Evolutionary conservation across 129 eudicot species (phyloP), one percentile per base, ranked within the genome.

Genomic region (Oenanthe sinensis): DNA sequence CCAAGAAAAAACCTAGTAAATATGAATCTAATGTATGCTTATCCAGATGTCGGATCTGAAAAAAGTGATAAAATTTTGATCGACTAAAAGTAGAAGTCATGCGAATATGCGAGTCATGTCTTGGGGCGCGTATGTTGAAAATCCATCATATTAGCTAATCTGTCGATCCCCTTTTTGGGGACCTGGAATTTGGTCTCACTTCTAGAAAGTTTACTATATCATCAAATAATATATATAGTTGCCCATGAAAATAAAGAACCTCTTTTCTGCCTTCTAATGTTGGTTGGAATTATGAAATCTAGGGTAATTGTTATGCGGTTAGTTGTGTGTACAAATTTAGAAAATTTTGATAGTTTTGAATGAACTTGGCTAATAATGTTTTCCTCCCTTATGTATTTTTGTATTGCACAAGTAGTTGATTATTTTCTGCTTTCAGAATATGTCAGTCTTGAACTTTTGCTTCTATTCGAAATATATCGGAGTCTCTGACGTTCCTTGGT

Each of bases 31-130:
- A 67, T 44, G 24, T 33, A 39, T 62, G 81, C 79, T 49, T 52
- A 79, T 71, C 65, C 28, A 26, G 71, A 46, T 81, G 70, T 39
- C 72, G 80, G 83, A 68, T 50, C 14, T 20, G 22, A 82, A 79
- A 83, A n/a, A 43, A 11, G 11, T 8, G 52, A 74, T 75, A 77
- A 22, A 13, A 50, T 77, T 76, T 39, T 77, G 49, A 48, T 77
- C 48, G 81, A 81, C 75, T 82, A 55, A 54, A 19, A 26, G 19
- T 14, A 46, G 67, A 24, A 28, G 16, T 8, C 28, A 20, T 33
- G 26, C 3, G 50, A 39, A 8, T 39, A 20, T 33, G 26, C 1
- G 50, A 39, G 24, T 39, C 22, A 45, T 37, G 30, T 65, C n/a
- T 6, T 44, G 20, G 62, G 45, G 9, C 4, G 60, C 8, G n/a